These are phyloP conservation scores for Herpetomonas samuelpessoai DNA, from an alignment of 208 protist genomes.

Conservation along the genomic window DNA sequence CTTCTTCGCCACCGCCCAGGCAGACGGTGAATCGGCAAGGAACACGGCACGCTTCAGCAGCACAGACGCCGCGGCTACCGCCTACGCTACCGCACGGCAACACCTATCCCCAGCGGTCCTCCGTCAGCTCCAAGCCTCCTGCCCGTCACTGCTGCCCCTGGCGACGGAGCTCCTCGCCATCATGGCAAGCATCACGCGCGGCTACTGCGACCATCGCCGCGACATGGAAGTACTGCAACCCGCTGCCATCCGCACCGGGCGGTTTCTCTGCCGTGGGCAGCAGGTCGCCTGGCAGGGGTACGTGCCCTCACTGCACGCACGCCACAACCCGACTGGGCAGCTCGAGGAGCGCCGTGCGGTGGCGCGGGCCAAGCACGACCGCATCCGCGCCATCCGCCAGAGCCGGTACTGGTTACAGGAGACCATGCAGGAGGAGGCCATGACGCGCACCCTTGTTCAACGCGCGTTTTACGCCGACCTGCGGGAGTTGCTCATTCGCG, in stretches of 20 bases:
- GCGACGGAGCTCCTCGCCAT: slow-evolving; percentile 41
- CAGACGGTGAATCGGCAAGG: background rate
- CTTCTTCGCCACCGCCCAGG: background rate
- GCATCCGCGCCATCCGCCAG: slow-evolving; percentile 18
- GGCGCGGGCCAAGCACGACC: slow-evolving; percentile 13
- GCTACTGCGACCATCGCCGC: slow-evolving; percentile 71
- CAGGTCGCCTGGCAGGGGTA: slow-evolving; percentile 44
- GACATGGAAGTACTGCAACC: slow-evolving; percentile 39
- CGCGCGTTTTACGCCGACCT: slow-evolving; percentile 19
- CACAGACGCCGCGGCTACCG: background rate
- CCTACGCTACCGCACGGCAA: background rate
- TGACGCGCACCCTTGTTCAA: slow-evolving; percentile 24
- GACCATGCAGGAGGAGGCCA: slow-evolving; percentile 29
- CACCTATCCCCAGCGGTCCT: background rate
- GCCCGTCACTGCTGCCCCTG: slow-evolving; percentile 22
- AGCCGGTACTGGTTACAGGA: slow-evolving; percentile 31
- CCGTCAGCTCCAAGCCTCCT: background rate
- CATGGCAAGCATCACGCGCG: slow-evolving; percentile 41
- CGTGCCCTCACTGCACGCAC: slow-evolving; percentile 53
- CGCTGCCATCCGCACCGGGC: slow-evolving; percentile 30
- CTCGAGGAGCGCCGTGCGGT: slow-evolving; percentile 48
- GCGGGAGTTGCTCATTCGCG: slow-evolving; percentile 10
- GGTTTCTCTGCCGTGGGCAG: slow-evolving; percentile 25
- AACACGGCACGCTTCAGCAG: background rate
- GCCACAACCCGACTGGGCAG: slow-evolving; percentile 41